phyloP scores from a whole-genome alignment of 2,329 filamentous ascomycete species.

The Microcyclospora pomicola region DNA sequence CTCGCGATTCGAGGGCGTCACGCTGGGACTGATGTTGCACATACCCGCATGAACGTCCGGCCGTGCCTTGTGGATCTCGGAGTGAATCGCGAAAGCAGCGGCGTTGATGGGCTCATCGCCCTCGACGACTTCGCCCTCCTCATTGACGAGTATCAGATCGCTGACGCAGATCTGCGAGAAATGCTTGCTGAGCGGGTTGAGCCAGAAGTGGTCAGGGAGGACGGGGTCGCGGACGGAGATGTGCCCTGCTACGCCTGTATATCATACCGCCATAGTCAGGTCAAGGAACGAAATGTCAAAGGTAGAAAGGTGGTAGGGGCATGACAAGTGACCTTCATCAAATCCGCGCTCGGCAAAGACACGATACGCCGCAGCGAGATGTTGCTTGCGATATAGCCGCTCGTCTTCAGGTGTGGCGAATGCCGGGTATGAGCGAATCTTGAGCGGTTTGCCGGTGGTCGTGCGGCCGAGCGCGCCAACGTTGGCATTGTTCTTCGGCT shows the following conservation, averaged over 20 bases:
- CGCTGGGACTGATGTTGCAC: conserved; percentile 19
- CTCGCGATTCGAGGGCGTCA: not conserved
- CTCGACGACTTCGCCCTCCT: conserved; percentile 28
- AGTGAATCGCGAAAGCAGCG: conserved; percentile 34
- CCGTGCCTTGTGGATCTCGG: conserved; percentile 26
- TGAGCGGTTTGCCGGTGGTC: conserved; percentile 31
- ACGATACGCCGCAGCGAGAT: conserved; percentile 31
- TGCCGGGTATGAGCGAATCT: conserved; percentile 32
- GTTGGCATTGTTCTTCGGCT: conserved; percentile 28
- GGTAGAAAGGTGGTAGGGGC: too few species aligned
- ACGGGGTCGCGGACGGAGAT: conserved; percentile 29
- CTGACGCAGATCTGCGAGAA: conserved; percentile 30
- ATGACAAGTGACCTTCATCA: not conserved
- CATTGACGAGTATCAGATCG: conserved; percentile 33
- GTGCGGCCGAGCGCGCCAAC: conserved; percentile 35
- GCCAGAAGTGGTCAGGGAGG: conserved; percentile 23
- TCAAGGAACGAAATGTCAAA: not conserved
- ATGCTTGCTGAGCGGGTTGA: conserved; percentile 32
- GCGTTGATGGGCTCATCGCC: conserved; percentile 32
- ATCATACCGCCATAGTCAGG: conserved; percentile 6
- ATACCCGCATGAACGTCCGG: conserved; percentile 27
- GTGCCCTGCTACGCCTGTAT: conserved; percentile 27
- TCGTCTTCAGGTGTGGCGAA: conserved; percentile 26
- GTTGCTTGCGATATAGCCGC: conserved; percentile 28
- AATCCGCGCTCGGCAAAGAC: conserved; percentile 27